A percentile compares a stretch with the other conserved stretches of the same genome.
These are phyloP conservation scores for Corinectria fuckeliana DNA, from an alignment of 2,329 filamentous ascomycete genomes.

Conservation along the genomic window DNA sequence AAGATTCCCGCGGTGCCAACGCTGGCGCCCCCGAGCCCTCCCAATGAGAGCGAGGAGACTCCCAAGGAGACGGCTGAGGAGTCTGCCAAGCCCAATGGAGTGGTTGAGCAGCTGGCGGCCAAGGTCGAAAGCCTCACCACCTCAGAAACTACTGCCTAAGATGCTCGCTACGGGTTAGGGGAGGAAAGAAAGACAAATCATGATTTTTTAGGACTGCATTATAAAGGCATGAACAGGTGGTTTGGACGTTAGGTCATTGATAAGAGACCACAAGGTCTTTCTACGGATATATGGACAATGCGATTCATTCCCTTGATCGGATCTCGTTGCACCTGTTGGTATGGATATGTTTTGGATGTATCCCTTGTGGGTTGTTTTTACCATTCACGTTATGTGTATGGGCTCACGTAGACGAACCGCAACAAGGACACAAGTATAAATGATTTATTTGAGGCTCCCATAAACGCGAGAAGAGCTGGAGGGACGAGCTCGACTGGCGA, in stretches of 20 bases:
- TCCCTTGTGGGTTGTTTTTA: not conserved
- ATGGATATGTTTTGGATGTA: not conserved
- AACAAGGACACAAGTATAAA: not conserved
- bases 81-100: slow-evolving; percentile 26
- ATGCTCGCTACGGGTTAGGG: not conserved
- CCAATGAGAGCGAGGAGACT: slow-evolving; percentile 30
- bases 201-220: not conserved
- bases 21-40: slow-evolving; percentile 44
- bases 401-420: not conserved
- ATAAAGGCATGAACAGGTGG: slow-evolving; percentile 3
- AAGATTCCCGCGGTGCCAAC: slow-evolving; percentile 65
- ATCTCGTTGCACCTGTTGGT: not conserved
- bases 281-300: not conserved
- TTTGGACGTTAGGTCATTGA: not conserved
- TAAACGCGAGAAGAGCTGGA: not conserved
- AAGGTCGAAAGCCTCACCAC: slow-evolving; percentile 46
- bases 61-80: slow-evolving; percentile 22
- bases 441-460: not conserved
- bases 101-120: slow-evolving; percentile 42
- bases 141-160: slow-evolving; percentile 14
- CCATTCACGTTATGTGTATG: not conserved
- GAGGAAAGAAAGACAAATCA: not conserved
- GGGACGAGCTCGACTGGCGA: too few species aligned
- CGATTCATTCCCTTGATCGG: not conserved
- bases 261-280: not conserved